Base-by-base conservation (phyloP, 306 rosid genomes). In the Vachellia collinsii region DNA sequence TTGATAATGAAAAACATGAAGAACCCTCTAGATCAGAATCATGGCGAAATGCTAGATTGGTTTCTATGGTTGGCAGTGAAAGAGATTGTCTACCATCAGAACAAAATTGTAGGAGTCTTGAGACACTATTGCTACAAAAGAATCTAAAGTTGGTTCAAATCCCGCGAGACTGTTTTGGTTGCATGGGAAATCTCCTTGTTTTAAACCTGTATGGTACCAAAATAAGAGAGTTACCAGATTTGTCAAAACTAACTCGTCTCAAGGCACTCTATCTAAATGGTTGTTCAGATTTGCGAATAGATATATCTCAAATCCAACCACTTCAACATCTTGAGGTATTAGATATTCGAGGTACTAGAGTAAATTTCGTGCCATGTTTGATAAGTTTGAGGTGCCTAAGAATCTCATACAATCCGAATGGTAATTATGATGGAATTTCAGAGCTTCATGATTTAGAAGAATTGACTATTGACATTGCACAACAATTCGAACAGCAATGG, bases 301-400 rank as follows among this genome's bases (percentile, higher is more conserved):
- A 42, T 7, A 47, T 70, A 20, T 11, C 6, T 7, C 20, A n/a
- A 12, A 70, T 70, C 0, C 17, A 42, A 43, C 14, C 20, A 34
- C 82, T 70, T 29, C 12, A 42, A 62, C 11, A 54, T 41, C 82
- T 79, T 56, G 38, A 69, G 48, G 61, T 79, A 17, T 46, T 79
- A 25, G 72, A 70, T 9, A 79, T 71, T 71, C 72, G 53, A 19
- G 62, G 7, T 22, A 56, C 20, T 58, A 3, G 0, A 63, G 13
- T 71, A 0, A 11, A 58, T 7, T 59, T 29, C 14, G 19, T 71
- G 8, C 47, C 82, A 44, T 11, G 16, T 34, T 44, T 79, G 39
- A 4, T 4, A 19, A 47, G 20, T 20, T 59, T 79, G 34, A 16
- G 48, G 17, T 71, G 77, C 22, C 48, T 72, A 4, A 42, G 79